Evolutionary conservation across 495 filamentous ascomycete genomes (phyloP), one percentile per base, ranked within the genome.

Genomic region (Tuber microsphaerosporum): DNA sequence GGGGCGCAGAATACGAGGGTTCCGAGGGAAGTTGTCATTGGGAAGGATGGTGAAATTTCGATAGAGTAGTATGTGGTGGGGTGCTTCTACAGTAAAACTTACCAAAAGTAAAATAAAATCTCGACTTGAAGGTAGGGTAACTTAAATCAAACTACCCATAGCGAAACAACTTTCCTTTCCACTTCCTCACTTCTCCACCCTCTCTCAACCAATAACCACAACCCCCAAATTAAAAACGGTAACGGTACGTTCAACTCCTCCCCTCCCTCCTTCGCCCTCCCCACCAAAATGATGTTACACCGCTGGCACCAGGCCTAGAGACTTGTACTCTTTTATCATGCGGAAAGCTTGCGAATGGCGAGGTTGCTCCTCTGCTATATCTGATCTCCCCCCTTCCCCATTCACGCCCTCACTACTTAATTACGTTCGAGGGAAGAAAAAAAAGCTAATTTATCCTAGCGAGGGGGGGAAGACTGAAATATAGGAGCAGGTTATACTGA

Each of bases 1-100:
- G 94, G 93, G 26, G 89, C 93, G 85, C 95, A 97, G 85, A 99
- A 99, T 61, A 97, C 89, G 44, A 97, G 86, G 43, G 93, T 95
- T 39, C 93, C 94, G 76, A 97, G 92, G 16, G 90, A 89, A 75
- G 94, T 90, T 93, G 97, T 97, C 39, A 71, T 45, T n/a, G 70
- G 14, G 10, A 10, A 26, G 51, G 48, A 9, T 26, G 51, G 51
- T 12, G 68, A 26, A 16, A 19, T 71, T 16, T 20, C 2, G 10
- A 7, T 31, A 10, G 34, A 44, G 34, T 16, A 17, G 12, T 31
- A 6, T 3, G 48, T 56, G 4, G 56, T 65, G 56, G 56, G 56
- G 31, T 6, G 34, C 14, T 65, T 34, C 34, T 16, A 1, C n/a
- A 2, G 31, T 8, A 14, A 31, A 61, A 31, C n/a, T 39, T 45